phyloP scores from a whole-genome alignment of 2,329 filamentous ascomycete species.

The Fusarium mexicanum region DNA sequence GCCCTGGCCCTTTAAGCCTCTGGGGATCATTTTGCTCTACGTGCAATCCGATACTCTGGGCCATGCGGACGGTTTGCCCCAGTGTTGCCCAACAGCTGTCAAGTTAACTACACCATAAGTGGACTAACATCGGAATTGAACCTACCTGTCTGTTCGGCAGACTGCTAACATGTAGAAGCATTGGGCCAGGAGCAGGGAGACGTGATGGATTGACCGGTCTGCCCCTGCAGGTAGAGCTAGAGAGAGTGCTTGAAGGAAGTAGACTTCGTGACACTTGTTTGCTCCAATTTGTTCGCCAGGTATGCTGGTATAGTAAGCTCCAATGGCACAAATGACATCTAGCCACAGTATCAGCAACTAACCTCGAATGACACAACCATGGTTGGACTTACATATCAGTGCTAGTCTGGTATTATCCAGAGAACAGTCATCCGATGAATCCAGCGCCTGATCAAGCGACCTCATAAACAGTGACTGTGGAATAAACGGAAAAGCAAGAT shows the following conservation, averaged over 20 bases:
- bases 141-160: not conserved
- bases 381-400: not conserved
- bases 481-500: not conserved
- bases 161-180: not conserved
- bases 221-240: not conserved
- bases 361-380: not conserved
- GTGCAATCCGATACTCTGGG: not conserved
- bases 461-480: not conserved
- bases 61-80: not conserved
- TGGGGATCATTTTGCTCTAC: not conserved
- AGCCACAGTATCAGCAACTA: accelerated
- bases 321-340: not conserved
- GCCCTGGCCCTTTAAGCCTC: accelerated
- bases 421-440: not conserved
- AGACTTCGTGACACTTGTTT: not conserved
- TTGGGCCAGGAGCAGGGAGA: not conserved
- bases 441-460: not conserved
- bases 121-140: accelerated
- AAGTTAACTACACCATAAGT: not conserved
- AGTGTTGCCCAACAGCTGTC: not conserved
- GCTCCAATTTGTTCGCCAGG: not conserved
- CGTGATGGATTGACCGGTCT: not conserved
- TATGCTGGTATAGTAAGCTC: not conserved
- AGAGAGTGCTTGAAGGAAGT: not conserved
- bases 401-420: not conserved